Conservation (phyloP, 192 early-diverging fungal species). For the Coemansia umbellata region DNA sequence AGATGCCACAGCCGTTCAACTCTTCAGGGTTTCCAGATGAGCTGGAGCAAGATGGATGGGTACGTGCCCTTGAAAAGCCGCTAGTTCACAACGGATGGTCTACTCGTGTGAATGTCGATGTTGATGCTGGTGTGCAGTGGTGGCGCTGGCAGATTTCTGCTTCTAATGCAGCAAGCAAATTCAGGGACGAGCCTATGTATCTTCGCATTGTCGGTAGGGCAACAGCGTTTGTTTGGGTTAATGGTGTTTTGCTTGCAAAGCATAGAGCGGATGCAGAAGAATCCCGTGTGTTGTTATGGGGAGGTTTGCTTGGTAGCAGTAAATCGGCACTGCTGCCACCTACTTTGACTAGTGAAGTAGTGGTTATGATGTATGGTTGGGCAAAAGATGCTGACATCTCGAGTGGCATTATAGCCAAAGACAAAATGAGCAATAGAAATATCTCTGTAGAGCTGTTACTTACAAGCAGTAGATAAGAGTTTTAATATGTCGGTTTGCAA, state of each 20-base stretch:
- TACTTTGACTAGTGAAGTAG: conserved; percentile 6
- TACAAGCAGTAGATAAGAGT: no score
- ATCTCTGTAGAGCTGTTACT: conserved; percentile 34
- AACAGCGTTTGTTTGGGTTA: conserved; percentile 66
- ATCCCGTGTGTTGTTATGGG: conserved; percentile 19
- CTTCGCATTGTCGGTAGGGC: conserved; percentile 63
- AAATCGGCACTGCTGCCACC: neutral
- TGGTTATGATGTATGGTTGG: conserved; percentile 47
- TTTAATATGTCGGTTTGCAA: no score
- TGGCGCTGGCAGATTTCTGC: conserved; percentile 17
- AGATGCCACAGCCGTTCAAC: conserved; percentile 56
- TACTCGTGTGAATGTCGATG: conserved; percentile 18
- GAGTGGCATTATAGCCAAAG: neutral
- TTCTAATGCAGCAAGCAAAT: neutral
- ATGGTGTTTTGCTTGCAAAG: conserved; percentile 62
- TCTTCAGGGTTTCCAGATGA: conserved; percentile 76
- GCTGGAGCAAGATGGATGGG: conserved; percentile 42
- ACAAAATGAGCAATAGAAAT: neutral
- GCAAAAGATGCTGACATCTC: conserved; percentile 24
- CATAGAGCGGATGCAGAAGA: conserved; percentile 58
- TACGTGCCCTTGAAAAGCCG: conserved; percentile 19
- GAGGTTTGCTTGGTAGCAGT: conserved; percentile 2
- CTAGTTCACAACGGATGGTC: conserved; percentile 35
- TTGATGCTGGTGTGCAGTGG: conserved; percentile 47
- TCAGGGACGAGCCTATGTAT: conserved; percentile 57